These are phyloP conservation scores for Skeletonema tropicum DNA, from an alignment of 108 stramenopile genomes.

Conservation along the genomic window DNA sequence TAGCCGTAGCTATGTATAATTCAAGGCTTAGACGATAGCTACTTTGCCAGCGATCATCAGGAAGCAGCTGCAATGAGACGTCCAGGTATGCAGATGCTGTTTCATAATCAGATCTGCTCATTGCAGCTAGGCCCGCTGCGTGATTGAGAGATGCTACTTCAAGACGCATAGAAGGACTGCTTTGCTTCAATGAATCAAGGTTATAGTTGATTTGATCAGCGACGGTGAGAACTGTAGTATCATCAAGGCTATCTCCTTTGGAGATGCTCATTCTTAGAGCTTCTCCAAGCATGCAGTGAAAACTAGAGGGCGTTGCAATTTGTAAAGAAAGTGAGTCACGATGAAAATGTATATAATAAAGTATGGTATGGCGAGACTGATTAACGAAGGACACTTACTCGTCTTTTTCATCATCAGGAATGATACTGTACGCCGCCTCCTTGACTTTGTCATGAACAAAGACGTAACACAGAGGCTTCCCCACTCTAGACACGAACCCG, in stretches of 20 bases:
- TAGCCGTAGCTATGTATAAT: background rate
- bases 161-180: background rate
- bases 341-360: background rate
- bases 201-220: slow-evolving; percentile 29
- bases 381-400: background rate
- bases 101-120: slow-evolving; percentile 28
- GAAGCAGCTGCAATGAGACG: slow-evolving; percentile 8
- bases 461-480: slow-evolving; percentile 11
- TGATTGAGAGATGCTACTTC: slow-evolving; percentile 29
- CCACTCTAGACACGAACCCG: slow-evolving; percentile 18
- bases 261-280: background rate
- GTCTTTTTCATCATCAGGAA: slow-evolving; percentile 36
- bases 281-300: slow-evolving; percentile 4
- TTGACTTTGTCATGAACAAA: slow-evolving; percentile 57
- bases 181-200: slow-evolving; percentile 1
- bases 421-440: slow-evolving; percentile 60
- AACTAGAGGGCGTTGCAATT: background rate
- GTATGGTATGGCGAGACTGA: too few relatives aligned
- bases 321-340: background rate
- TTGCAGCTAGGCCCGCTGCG: slow-evolving; percentile 26
- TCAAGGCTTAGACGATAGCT: slow-evolving; percentile 19
- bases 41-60: slow-evolving; percentile 20
- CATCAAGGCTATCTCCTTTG: background rate
- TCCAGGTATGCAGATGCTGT: slow-evolving; percentile 28
- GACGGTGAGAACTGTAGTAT: slow-evolving; percentile 3